A percentile compares a stretch with the other conserved stretches of the same genome.
Evolutionary conservation across 495 filamentous ascomycete genomes (phyloP).

Genomic region (Penicillium longicatenatum): DNA sequence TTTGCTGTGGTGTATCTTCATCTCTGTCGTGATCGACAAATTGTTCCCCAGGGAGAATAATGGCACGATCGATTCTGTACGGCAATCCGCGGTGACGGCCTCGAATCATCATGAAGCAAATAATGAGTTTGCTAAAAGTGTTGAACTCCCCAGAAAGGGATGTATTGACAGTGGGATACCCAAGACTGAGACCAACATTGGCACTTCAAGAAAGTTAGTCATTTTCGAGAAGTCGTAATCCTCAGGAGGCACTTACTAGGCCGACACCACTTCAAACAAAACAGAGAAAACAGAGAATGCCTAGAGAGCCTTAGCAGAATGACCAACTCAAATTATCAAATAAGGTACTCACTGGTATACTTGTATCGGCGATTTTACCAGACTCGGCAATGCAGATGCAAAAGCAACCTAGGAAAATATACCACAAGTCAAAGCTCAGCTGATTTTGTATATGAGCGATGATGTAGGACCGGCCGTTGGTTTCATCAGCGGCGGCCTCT

Average conservation of each 20-base stretch:
- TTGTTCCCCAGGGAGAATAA: not conserved
- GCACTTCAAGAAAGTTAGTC: not conserved
- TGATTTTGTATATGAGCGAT: not conserved
- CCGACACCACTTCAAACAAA: not conserved
- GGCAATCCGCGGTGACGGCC: constrained; percentile 88
- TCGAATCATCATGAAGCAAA: constrained; percentile 86
- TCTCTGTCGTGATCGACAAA: not conserved
- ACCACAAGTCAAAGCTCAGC: not conserved
- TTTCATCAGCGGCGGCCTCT: constrained; percentile 23
- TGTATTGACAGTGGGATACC: not conserved
- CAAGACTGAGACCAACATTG: not conserved
- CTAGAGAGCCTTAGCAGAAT: not conserved
- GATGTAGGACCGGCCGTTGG: not conserved
- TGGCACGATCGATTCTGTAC: constrained; percentile 74
- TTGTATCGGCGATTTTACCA: not conserved
- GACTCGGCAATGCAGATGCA: not conserved
- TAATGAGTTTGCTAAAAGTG: constrained; percentile 76
- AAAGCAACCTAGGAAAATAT: not conserved
- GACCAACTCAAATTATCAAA: not conserved
- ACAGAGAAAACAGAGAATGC: not conserved
- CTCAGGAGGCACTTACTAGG: not conserved
- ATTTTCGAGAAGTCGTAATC: too few relatives aligned
- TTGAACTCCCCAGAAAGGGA: constrained; percentile 76
- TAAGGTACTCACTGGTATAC: not conserved
- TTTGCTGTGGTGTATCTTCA: not conserved